Percentiles rank a stretch among this genome's conserved stretches.
Conservation (phyloP, 1,284 basidiomycete genomes). For the Ganoderma sinense region DNA sequence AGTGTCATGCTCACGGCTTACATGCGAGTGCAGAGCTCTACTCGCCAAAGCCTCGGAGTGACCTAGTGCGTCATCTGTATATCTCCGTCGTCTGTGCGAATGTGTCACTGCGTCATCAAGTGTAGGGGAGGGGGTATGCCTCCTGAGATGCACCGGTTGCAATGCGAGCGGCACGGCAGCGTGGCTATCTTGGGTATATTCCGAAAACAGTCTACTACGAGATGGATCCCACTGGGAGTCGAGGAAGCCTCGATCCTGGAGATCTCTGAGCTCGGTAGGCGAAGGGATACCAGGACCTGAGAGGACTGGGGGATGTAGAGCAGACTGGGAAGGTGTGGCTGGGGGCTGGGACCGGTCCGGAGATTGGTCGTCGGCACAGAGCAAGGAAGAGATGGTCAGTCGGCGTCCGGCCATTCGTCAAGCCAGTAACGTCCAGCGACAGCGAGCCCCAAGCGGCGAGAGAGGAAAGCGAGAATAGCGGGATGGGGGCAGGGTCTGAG, state of each 20-base stretch:
- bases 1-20: constrained; percentile 25
- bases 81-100: constrained; percentile 10
- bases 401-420: constrained; percentile 63
- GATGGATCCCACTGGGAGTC: constrained; percentile 15
- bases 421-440: neutral
- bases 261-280: constrained; percentile 14
- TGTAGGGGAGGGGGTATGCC: constrained; percentile 35
- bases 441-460: neutral
- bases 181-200: constrained; percentile 26
- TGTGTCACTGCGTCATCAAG: constrained; percentile 12
- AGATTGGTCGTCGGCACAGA: constrained; percentile 58
- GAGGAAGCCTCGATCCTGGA: constrained; percentile 12
- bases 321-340: constrained; percentile 18
- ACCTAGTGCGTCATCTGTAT: constrained; percentile 17
- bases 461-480: constrained; percentile 12
- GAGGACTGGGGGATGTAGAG: constrained; percentile 9
- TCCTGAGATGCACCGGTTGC: constrained; percentile 31
- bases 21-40: constrained; percentile 15
- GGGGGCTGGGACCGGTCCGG: constrained; percentile 25
- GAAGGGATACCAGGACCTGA: constrained; percentile 12
- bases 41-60: constrained; percentile 19
- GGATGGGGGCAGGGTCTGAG: neutral
- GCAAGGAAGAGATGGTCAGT: constrained; percentile 75
- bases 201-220: constrained; percentile 24
- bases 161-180: constrained; percentile 35